phyloP scores from a whole-genome alignment of 208 protist species.

The Acanthamoeba royreba region DNA sequence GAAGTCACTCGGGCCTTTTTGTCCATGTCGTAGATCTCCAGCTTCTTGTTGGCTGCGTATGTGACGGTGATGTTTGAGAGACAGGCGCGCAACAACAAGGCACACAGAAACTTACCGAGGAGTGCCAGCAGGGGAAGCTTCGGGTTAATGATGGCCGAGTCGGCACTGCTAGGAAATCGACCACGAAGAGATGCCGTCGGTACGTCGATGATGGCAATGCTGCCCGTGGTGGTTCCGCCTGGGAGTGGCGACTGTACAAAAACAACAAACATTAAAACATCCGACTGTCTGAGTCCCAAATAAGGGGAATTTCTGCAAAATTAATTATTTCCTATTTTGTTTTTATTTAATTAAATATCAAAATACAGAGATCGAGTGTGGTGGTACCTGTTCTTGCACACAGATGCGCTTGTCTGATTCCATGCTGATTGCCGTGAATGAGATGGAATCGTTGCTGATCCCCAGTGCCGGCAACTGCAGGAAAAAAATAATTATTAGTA shows the following conservation, averaged over 20 bases:
- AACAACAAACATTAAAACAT: too few relatives aligned
- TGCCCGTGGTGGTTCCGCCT: not conserved
- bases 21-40: not conserved
- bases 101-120: not conserved
- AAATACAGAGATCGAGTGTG: not conserved
- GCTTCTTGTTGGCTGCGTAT: not conserved
- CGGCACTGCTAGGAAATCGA: not conserved
- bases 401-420: not conserved
- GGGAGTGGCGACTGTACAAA: not conserved
- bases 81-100: not conserved
- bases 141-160: not conserved
- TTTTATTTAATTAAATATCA: not conserved
- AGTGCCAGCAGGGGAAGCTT: not conserved
- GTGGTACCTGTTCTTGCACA: not conserved
- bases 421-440: not conserved
- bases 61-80: not conserved
- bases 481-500: not conserved
- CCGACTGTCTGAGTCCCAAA: not conserved
- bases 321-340: not conserved
- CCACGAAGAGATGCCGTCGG: not conserved
- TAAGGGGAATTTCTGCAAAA: not conserved
- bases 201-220: not conserved
- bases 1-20: not conserved
- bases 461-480: not conserved
- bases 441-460: not conserved